phyloP scores from a whole-genome alignment of 176 grass and related monocot genomes.

The Musa troglodytarum region DNA sequence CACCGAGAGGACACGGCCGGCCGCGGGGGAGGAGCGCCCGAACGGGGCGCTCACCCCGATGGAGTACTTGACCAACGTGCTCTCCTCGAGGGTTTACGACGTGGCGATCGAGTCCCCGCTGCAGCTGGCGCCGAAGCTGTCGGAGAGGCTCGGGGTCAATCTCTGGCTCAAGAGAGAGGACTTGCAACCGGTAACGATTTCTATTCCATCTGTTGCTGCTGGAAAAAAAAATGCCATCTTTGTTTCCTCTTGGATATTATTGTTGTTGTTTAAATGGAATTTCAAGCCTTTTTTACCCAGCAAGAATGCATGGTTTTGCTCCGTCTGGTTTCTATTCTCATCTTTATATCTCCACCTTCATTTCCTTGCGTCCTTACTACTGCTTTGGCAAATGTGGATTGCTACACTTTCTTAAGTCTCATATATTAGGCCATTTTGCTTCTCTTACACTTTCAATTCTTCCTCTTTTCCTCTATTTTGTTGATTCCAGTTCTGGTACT shows the following conservation, averaged over 20 bases:
- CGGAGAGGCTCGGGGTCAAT: conserved; percentile 57
- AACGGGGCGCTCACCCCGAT: conserved; percentile 34
- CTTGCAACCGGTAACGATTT: conserved; percentile 55
- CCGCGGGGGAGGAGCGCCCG: conserved; percentile 20
- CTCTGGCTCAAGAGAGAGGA: conserved; percentile 88
- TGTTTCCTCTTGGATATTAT: background rate
- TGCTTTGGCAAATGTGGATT: no score
- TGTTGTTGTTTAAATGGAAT: background rate
- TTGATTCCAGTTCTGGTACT: no score
- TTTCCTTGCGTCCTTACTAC: no score
- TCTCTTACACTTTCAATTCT: no score
- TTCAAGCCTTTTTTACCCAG: background rate
- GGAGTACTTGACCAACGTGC: conserved; percentile 74
- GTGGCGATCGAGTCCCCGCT: conserved; percentile 78
- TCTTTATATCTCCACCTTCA: no score
- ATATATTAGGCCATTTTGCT: no score
- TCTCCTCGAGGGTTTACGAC: conserved; percentile 88
- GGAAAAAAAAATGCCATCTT: background rate
- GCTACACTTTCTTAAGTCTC: no score
- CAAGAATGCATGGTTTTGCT: background rate
- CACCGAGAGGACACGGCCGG: conserved; percentile 15
- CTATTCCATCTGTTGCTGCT: background rate
- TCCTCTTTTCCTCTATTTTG: no score
- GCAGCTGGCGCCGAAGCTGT: conserved; percentile 61
- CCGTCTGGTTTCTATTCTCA: background rate